These are phyloP conservation scores for Aspergillus uvarum DNA, from an alignment of 2,329 filamentous ascomycete species.

Conservation along the genomic window DNA sequence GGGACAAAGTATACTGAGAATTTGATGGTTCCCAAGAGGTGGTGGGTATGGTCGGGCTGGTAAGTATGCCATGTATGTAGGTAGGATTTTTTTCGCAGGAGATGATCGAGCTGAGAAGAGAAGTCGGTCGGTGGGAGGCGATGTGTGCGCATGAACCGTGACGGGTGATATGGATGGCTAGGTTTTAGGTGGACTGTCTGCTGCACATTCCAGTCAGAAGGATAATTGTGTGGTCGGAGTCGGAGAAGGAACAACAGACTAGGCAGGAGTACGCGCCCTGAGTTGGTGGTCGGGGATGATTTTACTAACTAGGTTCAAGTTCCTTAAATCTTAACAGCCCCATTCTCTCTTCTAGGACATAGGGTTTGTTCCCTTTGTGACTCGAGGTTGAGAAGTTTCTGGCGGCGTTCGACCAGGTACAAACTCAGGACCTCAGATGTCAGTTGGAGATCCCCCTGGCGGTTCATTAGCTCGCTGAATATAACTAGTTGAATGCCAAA, in stretches of 20 bases:
- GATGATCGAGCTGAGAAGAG: neutral
- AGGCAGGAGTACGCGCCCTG: neutral
- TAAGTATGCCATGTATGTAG: neutral
- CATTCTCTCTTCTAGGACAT: neutral
- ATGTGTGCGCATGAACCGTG: neutral
- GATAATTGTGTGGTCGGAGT: neutral
- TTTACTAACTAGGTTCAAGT: neutral
- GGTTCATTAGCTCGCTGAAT: neutral
- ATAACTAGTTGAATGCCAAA: too few species aligned
- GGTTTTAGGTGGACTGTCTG: conserved; percentile 1
- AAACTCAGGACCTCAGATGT: neutral
- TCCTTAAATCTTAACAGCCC: neutral
- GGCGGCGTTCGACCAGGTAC: neutral
- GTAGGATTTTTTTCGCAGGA: neutral
- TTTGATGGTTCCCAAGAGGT: neutral
- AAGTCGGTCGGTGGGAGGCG: neutral
- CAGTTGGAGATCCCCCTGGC: neutral
- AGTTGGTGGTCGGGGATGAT: neutral
- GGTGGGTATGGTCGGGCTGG: neutral
- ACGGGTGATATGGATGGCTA: neutral
- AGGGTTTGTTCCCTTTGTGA: neutral
- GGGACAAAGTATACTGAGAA: neutral
- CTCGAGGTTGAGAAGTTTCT: neutral
- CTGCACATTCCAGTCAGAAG: conserved; percentile 7
- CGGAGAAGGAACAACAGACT: neutral